A percentile compares a stretch with the other conserved stretches of the same genome.
phyloP scores from a whole-genome alignment of 2,329 filamentous ascomycete species.

The Beauveria bassiana region DNA sequence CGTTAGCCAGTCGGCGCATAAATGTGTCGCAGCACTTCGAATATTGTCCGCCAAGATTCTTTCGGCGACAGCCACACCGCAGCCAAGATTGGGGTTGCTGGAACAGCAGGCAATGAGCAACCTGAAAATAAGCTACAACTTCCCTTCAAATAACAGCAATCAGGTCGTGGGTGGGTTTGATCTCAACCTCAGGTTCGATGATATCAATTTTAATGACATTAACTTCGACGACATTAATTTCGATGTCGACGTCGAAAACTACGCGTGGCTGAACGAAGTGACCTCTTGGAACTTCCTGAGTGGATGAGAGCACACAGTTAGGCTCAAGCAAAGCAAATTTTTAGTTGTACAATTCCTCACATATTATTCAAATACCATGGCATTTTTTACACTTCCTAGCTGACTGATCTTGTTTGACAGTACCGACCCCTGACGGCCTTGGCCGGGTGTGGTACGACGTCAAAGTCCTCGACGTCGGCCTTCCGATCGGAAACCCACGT shows the following conservation, averaged over 20 bases:
- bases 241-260: conserved; percentile 23
- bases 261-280: conserved; percentile 27
- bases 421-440: too few species aligned
- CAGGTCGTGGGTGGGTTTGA: not conserved
- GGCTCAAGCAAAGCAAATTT: not conserved
- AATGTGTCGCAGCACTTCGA: conserved; percentile 26
- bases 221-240: conserved; percentile 23
- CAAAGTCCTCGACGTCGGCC: not conserved
- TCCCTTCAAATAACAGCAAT: not conserved
- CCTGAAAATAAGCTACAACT: not conserved
- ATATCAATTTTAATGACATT: conserved; percentile 22
- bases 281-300: conserved; percentile 24
- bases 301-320: not conserved
- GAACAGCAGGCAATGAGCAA: not conserved
- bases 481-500: too few species aligned
- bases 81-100: not conserved
- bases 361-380: conserved; percentile 28
- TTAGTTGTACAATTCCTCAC: not conserved
- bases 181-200: conserved; percentile 20
- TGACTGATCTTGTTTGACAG: conserved; percentile 21
- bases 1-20: conserved; percentile 24
- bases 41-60: conserved; percentile 27
- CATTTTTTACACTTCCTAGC: conserved; percentile 26
- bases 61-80: not conserved
- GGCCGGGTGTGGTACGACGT: too few species aligned